phyloP scores from a whole-genome alignment of 257 asterid species.

The Nemophila menziesii region DNA sequence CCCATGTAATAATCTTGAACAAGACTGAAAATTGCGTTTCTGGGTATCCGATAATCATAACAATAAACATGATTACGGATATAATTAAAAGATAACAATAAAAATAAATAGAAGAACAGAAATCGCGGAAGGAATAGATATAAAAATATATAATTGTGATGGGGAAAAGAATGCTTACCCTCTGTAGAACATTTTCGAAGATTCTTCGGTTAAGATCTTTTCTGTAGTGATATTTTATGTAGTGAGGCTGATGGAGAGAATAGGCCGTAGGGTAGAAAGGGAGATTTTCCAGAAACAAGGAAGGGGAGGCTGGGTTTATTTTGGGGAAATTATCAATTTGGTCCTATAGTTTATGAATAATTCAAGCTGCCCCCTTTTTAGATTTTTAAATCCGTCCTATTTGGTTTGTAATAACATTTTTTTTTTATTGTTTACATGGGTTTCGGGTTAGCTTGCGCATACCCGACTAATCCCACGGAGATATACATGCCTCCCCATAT shows the following conservation, averaged over 20 bases:
- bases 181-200: slow-evolving; percentile 19
- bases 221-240: background rate
- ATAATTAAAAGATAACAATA: too few species aligned
- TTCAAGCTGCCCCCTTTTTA: background rate
- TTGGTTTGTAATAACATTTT: too few species aligned
- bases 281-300: background rate
- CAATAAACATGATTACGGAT: background rate
- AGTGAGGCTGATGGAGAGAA: background rate
- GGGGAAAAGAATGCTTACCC: slow-evolving; percentile 15
- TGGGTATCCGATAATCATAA: background rate
- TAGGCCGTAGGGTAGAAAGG: background rate
- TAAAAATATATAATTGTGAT: background rate
- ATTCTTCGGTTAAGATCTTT: background rate
- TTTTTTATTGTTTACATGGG: too few species aligned
- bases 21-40: background rate
- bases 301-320: background rate
- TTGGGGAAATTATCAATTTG: background rate
- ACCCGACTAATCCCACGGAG: too few species aligned
- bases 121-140: background rate
- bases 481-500: too few species aligned
- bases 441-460: too few species aligned
- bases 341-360: background rate
- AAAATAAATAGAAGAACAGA: background rate
- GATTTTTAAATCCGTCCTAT: too few species aligned
- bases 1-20: background rate